Evolutionary conservation across 129 eudicot genomes (phyloP), one percentile per base, ranked within the genome.

Genomic region (Centaurea solstitialis): DNA sequence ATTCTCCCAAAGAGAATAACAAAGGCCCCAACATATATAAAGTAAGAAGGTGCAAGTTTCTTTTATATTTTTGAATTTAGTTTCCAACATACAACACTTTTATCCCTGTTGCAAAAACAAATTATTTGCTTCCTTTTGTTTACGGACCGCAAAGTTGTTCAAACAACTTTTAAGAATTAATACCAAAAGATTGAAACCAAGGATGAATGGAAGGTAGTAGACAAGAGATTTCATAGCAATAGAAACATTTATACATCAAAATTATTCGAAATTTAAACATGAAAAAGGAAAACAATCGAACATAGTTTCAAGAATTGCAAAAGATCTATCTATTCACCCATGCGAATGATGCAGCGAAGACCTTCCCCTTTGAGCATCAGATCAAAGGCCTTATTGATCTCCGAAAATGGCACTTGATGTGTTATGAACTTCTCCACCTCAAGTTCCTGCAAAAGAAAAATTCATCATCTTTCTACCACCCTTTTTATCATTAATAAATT

Each of bases 401-500:
- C 94, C 1, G 90, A 80, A 75, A 90, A 88, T 5, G 92, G 81
- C 17, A 88, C 89, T 82, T 85, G 74, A 70, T 90, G 94, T 4
- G 94, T 88, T 33, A 91, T 91, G 43, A 91, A 91, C 83, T 91
- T 91, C 82, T 86, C 94, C 87, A 90, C 9, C 53, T 90, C 94
- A 37, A 88, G 85, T 71, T 90, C 94, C 94, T 90, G 41, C 22
- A 81, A 45, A 81, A 45, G 15, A 64, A 64, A 62, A 1, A 7
- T 7, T 64, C 37, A 33, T 64, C 22, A 57, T 53, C 6, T 8
- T 15, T 15, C 64, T 1, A 57, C 65, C 9, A 57, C 65, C 23
- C 65, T 5, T 17, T 64, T 20, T 7, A 0, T 62, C 12, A 20
- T 64, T 20, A 21, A 62, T 20, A 8, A 64, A 7, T 7, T 4